Evolutionary conservation across 2,329 filamentous ascomycete genomes (phyloP), one percentile per base, ranked within the genome.

Genomic region (Exophiala dermatitidis): DNA sequence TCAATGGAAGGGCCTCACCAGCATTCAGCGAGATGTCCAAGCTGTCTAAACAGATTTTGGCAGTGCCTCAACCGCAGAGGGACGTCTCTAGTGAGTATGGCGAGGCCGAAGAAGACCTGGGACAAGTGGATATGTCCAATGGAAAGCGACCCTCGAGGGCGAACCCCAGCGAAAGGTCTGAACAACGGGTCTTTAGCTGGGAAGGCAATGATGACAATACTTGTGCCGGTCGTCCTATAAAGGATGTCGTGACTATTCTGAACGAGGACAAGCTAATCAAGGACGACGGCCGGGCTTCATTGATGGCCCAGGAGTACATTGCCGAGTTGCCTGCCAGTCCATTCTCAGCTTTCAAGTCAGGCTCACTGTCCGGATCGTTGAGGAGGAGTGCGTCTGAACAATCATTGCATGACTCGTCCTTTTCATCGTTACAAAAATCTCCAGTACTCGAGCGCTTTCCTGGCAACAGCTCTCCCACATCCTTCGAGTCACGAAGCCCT

Each of bases 1-100:
- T 60, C 47, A 64, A 64, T 45, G 62, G 62, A 29, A 52, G 59
- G 33, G 55, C 61, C 1, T 64, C 62, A 9, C 62, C 62, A 31
- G 52, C 61, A n/a, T 50, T 57, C n/a, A 63, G 61, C 33, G 61
- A 63, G 30, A 32, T 56, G 3, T 61, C 61, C 5, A 60, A 57
- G 31, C 28, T 53, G 6, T 62, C 61, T 8, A 59, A 52, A 46
- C 53, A 53, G 6, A 46, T 59, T 26, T 36, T 54, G 42, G 34
- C 52, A 10, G 29, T 48, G 6, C 46, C 48, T 6, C 38, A 41
- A 40, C 47, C 37, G 10, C 52, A 46, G n/a, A 47, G 61, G 47
- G 52, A 57, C 36, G 47, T 53, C 10, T 63, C 61, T 9, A 62
- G 61, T 36, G 53, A 60, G 12, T 63, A 62, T 51, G 57, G 55